Evolutionary conservation across 352 stramenopile species (phyloP), one percentile per base, ranked within the genome.

Genomic region (Phytophthora lateralis): DNA sequence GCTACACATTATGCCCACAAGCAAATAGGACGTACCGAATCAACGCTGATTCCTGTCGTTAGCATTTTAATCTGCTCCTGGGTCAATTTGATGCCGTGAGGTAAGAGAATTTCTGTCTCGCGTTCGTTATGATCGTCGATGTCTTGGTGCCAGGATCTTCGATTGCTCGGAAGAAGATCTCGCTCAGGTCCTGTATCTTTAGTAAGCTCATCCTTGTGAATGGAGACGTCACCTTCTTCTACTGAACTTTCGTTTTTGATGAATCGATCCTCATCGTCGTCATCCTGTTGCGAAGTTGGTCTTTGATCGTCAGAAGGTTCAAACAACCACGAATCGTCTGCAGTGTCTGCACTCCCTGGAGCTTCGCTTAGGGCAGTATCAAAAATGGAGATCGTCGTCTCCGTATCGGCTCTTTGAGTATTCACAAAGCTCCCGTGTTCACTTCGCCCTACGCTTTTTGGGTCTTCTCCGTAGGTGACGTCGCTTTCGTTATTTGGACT

Each of bases 291-390:
- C 2, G 38, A 38, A 26, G 20, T 60, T 24, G 18, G 27, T 37
- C 37, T 44, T 17, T 51, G 50, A 37, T 50, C 29, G 17, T 65
- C 61, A 21, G 49, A 54, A 18, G 48, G 24, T 11, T 75, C 71
- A n/a, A 68, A 80, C 38, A 73, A 54, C 69, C 56, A 78, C 12
- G 57, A 34, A 30, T 73, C 47, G 8, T 63, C 62, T 14, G 38
- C 29, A 2, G 56, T 51, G 11, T 77, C 64, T 17, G 63, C 71
- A 41, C 27, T 66, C 4, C 45, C 55, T 2, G 66, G 29, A 17
- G 53, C 46, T 44, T 73, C 68, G 17, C 42, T 71, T n/a, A 65
- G 55, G 4, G 52, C 49, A 27, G 58, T 62, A 7, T 64, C 64
- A 11, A 67, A 55, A 17, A 68, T 34, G 3, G 68, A 72, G 11